Conservation (phyloP, 2,329 filamentous ascomycete genomes). For the Fusarium incarnatum region DNA sequence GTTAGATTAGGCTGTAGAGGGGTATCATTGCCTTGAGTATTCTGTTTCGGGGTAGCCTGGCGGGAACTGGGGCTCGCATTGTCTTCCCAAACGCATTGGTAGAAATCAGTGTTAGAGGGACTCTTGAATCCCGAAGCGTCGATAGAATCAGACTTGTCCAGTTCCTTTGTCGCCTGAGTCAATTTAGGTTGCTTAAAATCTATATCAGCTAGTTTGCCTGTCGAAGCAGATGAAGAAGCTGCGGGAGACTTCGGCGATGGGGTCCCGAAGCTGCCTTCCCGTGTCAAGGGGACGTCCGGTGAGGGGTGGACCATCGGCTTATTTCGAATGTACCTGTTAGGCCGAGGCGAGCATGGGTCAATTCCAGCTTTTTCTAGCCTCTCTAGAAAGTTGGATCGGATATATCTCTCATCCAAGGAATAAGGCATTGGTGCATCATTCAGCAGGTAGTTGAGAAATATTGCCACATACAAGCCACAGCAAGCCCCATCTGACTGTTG, state of each 20-base stretch:
- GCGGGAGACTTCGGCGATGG: background rate
- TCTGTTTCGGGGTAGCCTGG: background rate
- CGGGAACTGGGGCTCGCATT: background rate
- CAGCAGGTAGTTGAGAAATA: background rate
- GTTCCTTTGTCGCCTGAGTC: background rate
- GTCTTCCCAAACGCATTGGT: background rate
- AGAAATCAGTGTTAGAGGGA: background rate
- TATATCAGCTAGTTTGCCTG: fast-evolving
- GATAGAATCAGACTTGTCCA: background rate
- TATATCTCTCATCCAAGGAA: fast-evolving
- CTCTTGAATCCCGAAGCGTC: background rate
- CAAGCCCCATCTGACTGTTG: background rate
- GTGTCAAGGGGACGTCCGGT: background rate
- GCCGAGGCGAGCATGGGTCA: background rate
- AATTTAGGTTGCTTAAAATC: background rate
- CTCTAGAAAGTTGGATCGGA: background rate
- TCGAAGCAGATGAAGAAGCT: background rate
- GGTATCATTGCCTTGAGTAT: background rate
- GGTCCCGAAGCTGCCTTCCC: background rate
- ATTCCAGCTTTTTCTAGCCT: background rate
- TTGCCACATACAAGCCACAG: background rate
- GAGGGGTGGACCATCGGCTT: background rate
- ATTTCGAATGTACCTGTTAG: background rate
- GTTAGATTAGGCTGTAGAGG: fast-evolving
- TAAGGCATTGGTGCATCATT: background rate